Evolutionary conservation across 164 flowering plant genomes (phyloP).

Genomic region (Nymphaea thermarum): DNA sequence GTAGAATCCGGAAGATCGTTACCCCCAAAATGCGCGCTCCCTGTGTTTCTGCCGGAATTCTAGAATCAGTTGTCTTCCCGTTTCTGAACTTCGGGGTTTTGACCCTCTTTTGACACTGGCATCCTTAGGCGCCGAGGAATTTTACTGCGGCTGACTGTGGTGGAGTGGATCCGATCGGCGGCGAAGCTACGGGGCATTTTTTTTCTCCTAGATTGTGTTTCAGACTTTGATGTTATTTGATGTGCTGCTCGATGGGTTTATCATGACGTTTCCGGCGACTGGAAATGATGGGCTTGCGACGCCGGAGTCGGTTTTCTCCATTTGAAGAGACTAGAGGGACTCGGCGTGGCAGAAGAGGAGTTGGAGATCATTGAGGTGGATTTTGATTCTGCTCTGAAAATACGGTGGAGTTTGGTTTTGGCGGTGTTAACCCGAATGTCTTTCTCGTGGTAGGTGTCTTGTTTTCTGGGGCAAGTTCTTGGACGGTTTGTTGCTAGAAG

Average conservation of each 20-base stretch:
- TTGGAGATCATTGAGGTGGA: background rate
- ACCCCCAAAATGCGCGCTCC: no score
- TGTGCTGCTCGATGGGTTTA: background rate
- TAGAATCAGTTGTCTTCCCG: background rate
- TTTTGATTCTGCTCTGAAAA: background rate
- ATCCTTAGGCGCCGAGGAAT: background rate
- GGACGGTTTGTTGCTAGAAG: background rate
- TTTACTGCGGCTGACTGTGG: background rate
- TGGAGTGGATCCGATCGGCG: no score
- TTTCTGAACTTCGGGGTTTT: background rate
- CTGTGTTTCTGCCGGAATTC: no score
- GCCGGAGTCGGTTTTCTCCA: background rate
- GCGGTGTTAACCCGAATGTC: background rate
- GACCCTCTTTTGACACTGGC: background rate
- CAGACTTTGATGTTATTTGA: no score
- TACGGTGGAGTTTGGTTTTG: background rate
- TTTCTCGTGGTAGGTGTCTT: background rate
- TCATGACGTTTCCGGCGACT: background rate
- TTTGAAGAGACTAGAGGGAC: background rate
- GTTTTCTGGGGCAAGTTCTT: background rate
- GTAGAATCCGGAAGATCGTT: no score
- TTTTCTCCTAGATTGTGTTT: no score
- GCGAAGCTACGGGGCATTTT: no score
- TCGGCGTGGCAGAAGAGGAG: background rate
- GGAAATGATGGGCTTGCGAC: background rate